Evolutionary conservation across 2,329 filamentous ascomycete species (phyloP), one percentile per base, ranked within the genome.

Genomic region (Aureobasidium sp.): DNA sequence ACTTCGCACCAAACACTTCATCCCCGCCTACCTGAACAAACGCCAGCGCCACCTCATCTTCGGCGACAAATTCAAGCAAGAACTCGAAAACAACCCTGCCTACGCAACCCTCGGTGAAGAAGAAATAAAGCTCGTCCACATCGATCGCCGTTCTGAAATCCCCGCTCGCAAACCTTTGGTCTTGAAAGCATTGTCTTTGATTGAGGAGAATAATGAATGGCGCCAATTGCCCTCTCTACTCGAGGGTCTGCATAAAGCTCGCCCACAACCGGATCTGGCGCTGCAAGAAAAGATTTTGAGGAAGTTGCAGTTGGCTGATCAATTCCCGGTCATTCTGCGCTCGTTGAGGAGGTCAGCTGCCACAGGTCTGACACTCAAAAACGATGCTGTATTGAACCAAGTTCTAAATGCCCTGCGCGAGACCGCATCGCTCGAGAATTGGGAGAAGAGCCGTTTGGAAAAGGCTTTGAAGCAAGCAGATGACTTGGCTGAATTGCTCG

Each of bases 31-130:
- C 71, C 77, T 85, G 61, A 78, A 74, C 66, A 68, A 71, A 20
- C 74, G 75, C 45, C 81, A 84, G 69, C 71, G 75, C 36, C 73
- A 77, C 66, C 77, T 84, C 36, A 78, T 85, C 69, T 83, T 79
- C 75, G 71, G 73, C 53, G 67, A 74, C 23, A 77, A 79, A 42
- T 75, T 80, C 73, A 73, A 74, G n/a, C 72, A 79, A 51, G 76
- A 77, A 45, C 78, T 85, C 42, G 74, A 79, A 56, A 77, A 78
- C 66, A 77, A 82, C 64, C 81, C 82, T 38, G 75, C 80, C 43
- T 77, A 79, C 38, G 78, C 80, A 45, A 76, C 75, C 1, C 69
- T 85, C 31, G 81, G 80, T 68, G 74, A 72, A 23, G 77, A 81
- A 62, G 77, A 80, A n/a, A 70, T 79, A 25, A 67, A 72, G 3